Evolutionary conservation across 306 rosid species (phyloP).

Genomic region (Rosa chinensis): DNA sequence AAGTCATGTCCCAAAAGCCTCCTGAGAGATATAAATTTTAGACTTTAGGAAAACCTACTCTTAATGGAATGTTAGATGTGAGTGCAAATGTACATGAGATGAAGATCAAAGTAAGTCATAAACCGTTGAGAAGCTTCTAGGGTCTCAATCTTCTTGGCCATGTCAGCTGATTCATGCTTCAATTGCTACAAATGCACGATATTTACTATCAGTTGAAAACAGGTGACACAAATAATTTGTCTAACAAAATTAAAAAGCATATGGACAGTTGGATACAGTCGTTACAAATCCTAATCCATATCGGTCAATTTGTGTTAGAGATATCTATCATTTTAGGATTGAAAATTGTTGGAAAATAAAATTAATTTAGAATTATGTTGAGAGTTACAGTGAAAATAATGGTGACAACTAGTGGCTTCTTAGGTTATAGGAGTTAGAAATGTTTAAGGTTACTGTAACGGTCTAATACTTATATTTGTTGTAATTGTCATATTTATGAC

Average conservation of each 20-base stretch:
- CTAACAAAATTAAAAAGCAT: not conserved
- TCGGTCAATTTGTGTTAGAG: not conserved
- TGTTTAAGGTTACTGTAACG: no score
- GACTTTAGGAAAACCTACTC: slow-evolving; percentile 4
- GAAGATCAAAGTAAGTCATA: slow-evolving; percentile 15
- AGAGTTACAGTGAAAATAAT: no score
- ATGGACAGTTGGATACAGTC: not conserved
- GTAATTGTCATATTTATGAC: no score
- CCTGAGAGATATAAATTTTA: slow-evolving; percentile 36
- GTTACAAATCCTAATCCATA: not conserved
- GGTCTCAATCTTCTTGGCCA: slow-evolving; percentile 51
- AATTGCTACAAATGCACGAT: slow-evolving; percentile 41
- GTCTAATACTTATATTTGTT: no score
- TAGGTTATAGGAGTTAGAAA: no score
- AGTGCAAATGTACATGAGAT: not conserved
- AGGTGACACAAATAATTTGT: not conserved
- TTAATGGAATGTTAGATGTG: not conserved
- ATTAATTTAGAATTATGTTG: no score
- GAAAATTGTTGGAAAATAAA: not conserved
- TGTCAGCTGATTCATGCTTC: slow-evolving; percentile 43
- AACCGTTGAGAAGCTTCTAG: slow-evolving; percentile 56
- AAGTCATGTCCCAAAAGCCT: slow-evolving; percentile 52
- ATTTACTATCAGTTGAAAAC: not conserved
- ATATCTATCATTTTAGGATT: not conserved
- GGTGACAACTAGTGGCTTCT: no score